These are phyloP conservation scores for Alternaria alternata DNA, from an alignment of 2,329 filamentous ascomycete genomes.

Conservation along the genomic window DNA sequence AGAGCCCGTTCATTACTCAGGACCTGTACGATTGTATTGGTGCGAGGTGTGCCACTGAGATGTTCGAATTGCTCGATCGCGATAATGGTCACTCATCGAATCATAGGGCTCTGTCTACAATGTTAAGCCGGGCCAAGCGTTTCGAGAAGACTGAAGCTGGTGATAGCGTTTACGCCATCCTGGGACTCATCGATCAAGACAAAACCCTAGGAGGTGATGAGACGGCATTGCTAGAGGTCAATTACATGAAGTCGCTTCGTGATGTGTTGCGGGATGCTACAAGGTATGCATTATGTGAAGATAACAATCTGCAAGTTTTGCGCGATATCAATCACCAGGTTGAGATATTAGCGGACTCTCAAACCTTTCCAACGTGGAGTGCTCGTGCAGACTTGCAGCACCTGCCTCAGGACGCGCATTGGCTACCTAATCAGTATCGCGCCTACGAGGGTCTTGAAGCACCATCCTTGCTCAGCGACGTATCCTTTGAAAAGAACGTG, in stretches of 20 bases:
- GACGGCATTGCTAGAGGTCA: neutral
- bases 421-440: fast-evolving
- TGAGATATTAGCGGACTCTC: fast-evolving
- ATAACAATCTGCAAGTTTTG: too few relatives aligned
- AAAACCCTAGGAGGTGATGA: fast-evolving
- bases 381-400: neutral
- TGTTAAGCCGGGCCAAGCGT: too few relatives aligned
- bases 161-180: neutral
- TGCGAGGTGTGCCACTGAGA: too few relatives aligned
- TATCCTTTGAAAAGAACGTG: neutral
- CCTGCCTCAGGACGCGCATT: fast-evolving
- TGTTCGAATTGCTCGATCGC: neutral
- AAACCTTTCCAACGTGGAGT: neutral
- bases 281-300: neutral
- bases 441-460: neutral
- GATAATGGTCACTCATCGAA: too few relatives aligned
- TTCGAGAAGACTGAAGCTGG: neutral
- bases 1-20: too few relatives aligned
- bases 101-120: too few relatives aligned
- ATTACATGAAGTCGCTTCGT: neutral
- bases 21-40: too few relatives aligned
- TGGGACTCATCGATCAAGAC: neutral
- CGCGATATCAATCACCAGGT: neutral
- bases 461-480: neutral
- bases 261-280: neutral